Conservation (phyloP, 345 rosid species). For the Eucalyptus tenuipes region DNA sequence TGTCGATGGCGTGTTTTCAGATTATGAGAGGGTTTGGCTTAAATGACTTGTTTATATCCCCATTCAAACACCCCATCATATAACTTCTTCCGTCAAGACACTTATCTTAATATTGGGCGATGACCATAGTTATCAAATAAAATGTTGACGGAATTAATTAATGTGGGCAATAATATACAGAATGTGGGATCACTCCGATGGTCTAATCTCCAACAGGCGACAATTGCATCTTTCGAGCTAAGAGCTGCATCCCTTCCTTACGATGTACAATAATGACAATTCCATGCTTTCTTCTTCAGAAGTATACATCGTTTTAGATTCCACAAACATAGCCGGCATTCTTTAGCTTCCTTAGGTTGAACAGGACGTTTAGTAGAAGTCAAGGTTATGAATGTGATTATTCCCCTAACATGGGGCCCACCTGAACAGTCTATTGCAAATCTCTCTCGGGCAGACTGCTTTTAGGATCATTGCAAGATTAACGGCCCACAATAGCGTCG, state of each 20-base stretch:
- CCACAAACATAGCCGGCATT: neutral
- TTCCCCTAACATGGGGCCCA: neutral
- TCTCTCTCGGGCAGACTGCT: neutral
- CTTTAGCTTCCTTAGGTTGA: neutral
- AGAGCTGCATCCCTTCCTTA: neutral
- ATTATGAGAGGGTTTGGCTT: too few relatives aligned
- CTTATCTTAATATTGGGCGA: too few relatives aligned
- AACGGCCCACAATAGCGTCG: neutral
- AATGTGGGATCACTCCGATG: too few relatives aligned
- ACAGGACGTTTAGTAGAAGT: neutral
- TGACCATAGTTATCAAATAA: too few relatives aligned
- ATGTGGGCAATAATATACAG: too few relatives aligned
- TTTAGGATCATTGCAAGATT: neutral
- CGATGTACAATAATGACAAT: neutral
- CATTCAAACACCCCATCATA: too few relatives aligned
- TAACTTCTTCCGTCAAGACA: too few relatives aligned
- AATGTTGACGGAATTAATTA: fast-evolving
- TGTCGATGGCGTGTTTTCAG: too few relatives aligned
- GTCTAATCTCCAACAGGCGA: too few relatives aligned
- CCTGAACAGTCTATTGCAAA: neutral
- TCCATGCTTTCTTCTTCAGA: neutral
- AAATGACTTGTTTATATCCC: too few relatives aligned
- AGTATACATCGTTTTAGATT: neutral
- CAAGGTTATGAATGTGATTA: neutral
- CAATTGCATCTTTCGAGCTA: neutral